Evolutionary conservation across 345 rosid genomes (phyloP).

Genomic region (Syzygium aromaticum): DNA sequence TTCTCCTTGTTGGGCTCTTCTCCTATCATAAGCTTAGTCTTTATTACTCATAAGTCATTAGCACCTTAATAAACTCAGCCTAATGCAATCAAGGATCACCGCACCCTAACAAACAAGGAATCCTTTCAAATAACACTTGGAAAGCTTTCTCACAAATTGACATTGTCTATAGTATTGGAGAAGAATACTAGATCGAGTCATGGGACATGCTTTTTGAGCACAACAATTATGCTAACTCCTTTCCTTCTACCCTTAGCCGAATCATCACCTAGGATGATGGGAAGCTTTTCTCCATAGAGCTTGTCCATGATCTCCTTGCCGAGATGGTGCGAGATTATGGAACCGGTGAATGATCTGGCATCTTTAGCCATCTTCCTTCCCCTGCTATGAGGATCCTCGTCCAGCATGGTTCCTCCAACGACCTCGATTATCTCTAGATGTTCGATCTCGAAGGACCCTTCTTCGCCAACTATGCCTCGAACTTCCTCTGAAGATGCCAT

Average conservation of each 20-base stretch:
- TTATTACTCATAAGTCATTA: not conserved
- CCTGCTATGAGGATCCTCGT: not conserved
- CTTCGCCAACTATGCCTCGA: not conserved
- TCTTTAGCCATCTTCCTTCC: not conserved
- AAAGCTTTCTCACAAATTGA: not conserved
- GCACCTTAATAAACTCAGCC: not conserved
- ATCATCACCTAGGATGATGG: not conserved
- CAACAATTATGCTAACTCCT: not conserved
- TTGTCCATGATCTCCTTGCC: slow-evolving; percentile 5
- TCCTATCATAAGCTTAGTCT: too few species aligned
- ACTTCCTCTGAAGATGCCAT: too few species aligned
- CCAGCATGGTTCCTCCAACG: not conserved
- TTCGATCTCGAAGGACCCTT: slow-evolving; percentile 3
- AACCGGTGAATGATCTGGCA: not conserved
- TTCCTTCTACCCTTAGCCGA: not conserved
- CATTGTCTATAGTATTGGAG: not conserved
- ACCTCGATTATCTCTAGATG: not conserved
- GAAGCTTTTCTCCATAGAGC: slow-evolving; percentile 2
- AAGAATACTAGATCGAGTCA: not conserved
- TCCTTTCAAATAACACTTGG: not conserved
- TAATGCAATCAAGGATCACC: not conserved
- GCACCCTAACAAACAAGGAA: not conserved
- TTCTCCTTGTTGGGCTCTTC: too few species aligned
- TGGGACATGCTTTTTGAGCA: not conserved
- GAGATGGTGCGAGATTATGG: slow-evolving; percentile 8